Evolutionary conservation across 2,329 filamentous ascomycete genomes (phyloP).

Genomic region (Xylariales sp.): DNA sequence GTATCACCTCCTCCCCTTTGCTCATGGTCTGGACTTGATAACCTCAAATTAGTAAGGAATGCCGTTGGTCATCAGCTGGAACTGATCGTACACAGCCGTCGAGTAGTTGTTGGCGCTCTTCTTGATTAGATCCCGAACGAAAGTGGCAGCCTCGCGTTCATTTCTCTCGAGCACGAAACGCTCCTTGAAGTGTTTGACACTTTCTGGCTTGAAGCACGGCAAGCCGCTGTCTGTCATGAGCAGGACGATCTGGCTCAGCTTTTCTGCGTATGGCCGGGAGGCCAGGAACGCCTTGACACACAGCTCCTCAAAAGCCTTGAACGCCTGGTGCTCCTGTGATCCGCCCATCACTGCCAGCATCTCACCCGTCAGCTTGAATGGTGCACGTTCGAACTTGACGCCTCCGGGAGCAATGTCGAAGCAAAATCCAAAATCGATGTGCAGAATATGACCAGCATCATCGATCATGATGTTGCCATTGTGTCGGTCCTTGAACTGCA

Average conservation of each 20-base stretch:
- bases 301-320: conserved; percentile 94
- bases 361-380: conserved; percentile 95
- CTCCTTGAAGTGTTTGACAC: conserved; percentile 85
- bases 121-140: conserved; percentile 83
- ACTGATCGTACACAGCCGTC: conserved; percentile 95
- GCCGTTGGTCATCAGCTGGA: conserved; percentile 93
- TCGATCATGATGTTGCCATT: conserved; percentile 99
- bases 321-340: conserved; percentile 76
- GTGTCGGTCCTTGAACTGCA: conserved; percentile 99
- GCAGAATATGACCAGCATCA: conserved; percentile 91
- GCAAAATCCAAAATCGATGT: conserved; percentile 99
- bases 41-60: conserved; percentile 96
- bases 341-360: conserved; percentile 99
- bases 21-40: too few species aligned
- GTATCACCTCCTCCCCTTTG: too few species aligned
- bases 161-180: conserved; percentile 88
- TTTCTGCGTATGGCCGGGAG: conserved; percentile 78
- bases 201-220: conserved; percentile 97
- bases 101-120: conserved; percentile 89
- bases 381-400: conserved; percentile 94
- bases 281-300: conserved; percentile 95
- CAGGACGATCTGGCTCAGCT: conserved; percentile 82
- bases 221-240: conserved; percentile 95
- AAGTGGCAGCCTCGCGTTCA: conserved; percentile 90
- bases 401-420: conserved; percentile 98